phyloP scores from a whole-genome alignment of 352 stramenopile species.

The Globisporangium solare region DNA sequence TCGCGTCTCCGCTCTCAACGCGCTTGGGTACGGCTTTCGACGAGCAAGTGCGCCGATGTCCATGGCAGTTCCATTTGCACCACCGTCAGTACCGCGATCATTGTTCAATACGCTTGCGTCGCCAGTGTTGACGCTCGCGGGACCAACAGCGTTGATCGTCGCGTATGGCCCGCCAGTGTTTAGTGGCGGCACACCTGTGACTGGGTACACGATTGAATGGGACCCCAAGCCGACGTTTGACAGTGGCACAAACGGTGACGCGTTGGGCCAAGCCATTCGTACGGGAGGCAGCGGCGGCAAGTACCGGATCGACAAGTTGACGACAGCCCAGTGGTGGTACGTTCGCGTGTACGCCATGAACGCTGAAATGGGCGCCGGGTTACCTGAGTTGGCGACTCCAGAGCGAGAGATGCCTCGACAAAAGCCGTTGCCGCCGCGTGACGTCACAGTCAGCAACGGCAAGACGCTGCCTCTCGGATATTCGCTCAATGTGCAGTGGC shows the following conservation, averaged over 20 bases:
- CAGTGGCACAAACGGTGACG: constrained; percentile 48
- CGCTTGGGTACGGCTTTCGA: constrained; percentile 54
- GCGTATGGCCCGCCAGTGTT: constrained; percentile 79
- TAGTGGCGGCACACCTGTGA: constrained; percentile 84
- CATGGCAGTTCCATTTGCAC: constrained; percentile 60
- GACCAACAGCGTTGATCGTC: constrained; percentile 66
- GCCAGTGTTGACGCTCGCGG: constrained; percentile 66
- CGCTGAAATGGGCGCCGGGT: constrained; percentile 35
- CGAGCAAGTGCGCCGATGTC: constrained; percentile 51
- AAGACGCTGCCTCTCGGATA: constrained; percentile 28
- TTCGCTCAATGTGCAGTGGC: constrained; percentile 53
- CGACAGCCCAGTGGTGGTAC: constrained; percentile 45
- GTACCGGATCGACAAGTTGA: constrained; percentile 50
- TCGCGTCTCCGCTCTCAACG: constrained; percentile 65
- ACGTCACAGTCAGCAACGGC: constrained; percentile 39
- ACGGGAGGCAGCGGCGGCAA: constrained; percentile 16
- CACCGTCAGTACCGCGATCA: constrained; percentile 43
- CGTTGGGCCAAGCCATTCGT: constrained; percentile 37
- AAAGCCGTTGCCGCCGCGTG: constrained; percentile 38
- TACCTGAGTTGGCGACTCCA: constrained; percentile 38
- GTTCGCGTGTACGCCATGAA: constrained; percentile 74
- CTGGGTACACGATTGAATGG: constrained; percentile 90
- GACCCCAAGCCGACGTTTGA: constrained; percentile 80
- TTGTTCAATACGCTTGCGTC: constrained; percentile 53
- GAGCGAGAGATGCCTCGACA: constrained; percentile 55